A percentile compares a stretch with the other conserved stretches of the same genome.
phyloP scores from a whole-genome alignment of 495 filamentous ascomycete genomes.

The Aspergillus hancockii region DNA sequence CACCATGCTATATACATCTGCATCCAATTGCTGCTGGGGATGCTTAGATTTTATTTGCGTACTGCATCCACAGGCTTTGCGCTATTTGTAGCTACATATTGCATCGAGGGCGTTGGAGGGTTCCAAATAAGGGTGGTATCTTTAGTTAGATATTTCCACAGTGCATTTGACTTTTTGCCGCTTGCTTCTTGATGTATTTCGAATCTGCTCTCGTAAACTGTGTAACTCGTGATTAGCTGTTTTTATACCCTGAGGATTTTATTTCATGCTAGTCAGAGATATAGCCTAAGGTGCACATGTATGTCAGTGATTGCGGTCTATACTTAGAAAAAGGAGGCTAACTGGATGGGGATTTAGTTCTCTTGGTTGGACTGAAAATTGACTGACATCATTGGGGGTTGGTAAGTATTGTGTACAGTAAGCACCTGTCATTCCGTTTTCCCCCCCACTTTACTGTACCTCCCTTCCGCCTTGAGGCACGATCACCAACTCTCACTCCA shows the following conservation, averaged over 20 bases:
- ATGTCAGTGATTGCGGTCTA: too few species aligned
- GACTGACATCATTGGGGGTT: background rate
- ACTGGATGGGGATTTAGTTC: background rate
- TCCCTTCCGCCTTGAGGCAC: background rate
- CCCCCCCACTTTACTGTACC: background rate
- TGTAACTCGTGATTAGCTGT: too few species aligned
- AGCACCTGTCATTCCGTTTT: background rate
- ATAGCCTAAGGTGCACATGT: too few species aligned
- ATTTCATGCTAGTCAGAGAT: too few species aligned
- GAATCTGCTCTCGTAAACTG: too few species aligned
- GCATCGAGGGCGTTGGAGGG: slow-evolving; percentile 13
- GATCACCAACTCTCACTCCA: slow-evolving; percentile 14
- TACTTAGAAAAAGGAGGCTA: background rate
- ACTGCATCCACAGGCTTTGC: background rate
- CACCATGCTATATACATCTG: background rate
- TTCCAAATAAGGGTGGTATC: slow-evolving; percentile 3
- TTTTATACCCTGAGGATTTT: too few species aligned
- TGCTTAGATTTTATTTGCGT: slow-evolving; percentile 10
- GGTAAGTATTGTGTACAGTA: background rate
- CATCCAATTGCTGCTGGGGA: background rate
- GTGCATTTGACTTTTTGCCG: background rate
- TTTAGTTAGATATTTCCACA: background rate
- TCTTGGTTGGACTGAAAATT: too few species aligned
- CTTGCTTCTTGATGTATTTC: too few species aligned
- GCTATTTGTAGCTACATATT: slow-evolving; percentile 14